phyloP scores from a whole-genome alignment of 345 rosid species.

The Hibiscus tridactylites region DNA sequence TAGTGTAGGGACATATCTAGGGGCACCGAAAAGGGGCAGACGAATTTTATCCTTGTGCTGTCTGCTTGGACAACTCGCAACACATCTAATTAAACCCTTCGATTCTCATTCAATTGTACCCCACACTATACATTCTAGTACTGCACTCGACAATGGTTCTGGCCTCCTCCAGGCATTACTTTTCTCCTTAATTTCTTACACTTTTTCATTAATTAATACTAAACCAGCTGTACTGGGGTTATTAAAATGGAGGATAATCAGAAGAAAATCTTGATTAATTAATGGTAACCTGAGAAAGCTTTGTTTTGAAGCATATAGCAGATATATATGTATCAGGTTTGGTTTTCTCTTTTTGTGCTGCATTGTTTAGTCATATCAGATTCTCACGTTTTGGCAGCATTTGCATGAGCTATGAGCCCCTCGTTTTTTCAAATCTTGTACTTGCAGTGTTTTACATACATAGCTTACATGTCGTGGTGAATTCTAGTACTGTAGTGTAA shows the following conservation, averaged over 20 bases:
- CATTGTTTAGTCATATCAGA: background rate
- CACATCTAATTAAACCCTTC: constrained; percentile 18
- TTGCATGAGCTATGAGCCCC: background rate
- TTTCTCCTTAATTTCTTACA: background rate
- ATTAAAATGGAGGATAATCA: background rate
- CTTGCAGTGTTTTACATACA: background rate
- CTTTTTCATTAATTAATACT: background rate
- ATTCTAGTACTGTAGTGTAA: background rate
- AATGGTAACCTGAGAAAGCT: background rate
- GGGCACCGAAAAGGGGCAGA: too few relatives aligned
- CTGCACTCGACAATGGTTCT: background rate
- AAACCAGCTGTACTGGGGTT: background rate
- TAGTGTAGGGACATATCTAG: too few relatives aligned
- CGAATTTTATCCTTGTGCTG: background rate
- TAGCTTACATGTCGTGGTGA: background rate
- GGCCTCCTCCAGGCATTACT: background rate
- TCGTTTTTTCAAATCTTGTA: background rate
- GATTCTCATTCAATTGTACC: constrained; percentile 4
- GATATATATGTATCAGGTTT: background rate
- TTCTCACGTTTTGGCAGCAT: background rate
- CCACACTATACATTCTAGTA: constrained; percentile 4
- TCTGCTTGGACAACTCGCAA: background rate
- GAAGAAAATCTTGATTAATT: background rate
- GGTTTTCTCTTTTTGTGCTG: background rate
- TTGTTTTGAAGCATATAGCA: background rate